These are phyloP conservation scores for Epicoccum sorghinum DNA, from an alignment of 2,329 filamentous ascomycete genomes.

Conservation along the genomic window DNA sequence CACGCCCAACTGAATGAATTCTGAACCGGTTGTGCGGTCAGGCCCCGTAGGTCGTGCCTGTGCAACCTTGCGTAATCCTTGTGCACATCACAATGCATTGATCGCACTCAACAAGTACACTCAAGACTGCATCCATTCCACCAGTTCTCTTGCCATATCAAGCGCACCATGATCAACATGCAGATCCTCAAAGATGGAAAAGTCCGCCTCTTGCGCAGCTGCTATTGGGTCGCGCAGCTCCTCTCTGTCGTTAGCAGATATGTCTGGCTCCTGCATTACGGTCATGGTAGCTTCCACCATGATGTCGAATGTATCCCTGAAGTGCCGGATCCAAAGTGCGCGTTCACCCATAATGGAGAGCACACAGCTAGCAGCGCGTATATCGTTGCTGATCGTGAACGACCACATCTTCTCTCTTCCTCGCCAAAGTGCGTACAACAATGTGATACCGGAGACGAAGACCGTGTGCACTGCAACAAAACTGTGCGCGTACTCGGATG, in stretches of 20 bases:
- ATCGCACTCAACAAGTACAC: background rate
- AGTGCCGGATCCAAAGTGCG: constrained; percentile 50
- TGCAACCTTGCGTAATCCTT: background rate
- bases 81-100: background rate
- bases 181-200: constrained; percentile 18
- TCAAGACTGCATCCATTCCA: constrained; percentile 8
- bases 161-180: constrained; percentile 12
- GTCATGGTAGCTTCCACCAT: constrained; percentile 22
- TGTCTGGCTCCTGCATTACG: constrained; percentile 10
- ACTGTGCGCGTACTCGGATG: constrained; percentile 50
- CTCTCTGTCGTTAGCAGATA: background rate
- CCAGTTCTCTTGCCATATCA: constrained; percentile 17
- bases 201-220: constrained; percentile 5
- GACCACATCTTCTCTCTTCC: constrained; percentile 56
- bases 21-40: background rate
- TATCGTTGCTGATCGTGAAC: constrained; percentile 56
- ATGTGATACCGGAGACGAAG: constrained; percentile 52
- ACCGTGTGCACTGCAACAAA: constrained; percentile 54
- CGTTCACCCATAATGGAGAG: constrained; percentile 59
- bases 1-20: background rate
- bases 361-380: constrained; percentile 57
- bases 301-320: constrained; percentile 21
- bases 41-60: background rate
- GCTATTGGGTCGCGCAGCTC: background rate
- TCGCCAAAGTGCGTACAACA: constrained; percentile 51